Evolutionary conservation across 768 basidiomycete species (phyloP).

Genomic region (Russula sp.): DNA sequence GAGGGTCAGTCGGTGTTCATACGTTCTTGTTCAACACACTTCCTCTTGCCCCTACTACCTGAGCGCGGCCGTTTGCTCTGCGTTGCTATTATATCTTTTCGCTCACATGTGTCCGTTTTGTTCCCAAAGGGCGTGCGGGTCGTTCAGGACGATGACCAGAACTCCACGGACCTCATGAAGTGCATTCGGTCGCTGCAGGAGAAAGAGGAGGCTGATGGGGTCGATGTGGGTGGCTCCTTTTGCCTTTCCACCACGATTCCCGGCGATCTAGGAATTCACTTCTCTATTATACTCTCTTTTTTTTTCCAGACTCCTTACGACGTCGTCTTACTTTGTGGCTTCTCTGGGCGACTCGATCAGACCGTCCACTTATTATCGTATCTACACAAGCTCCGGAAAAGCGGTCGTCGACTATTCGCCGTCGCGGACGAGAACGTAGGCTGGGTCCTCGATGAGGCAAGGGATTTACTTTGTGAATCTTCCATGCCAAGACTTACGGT

Average conservation of each 20-base stretch:
- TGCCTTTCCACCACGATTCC: background rate
- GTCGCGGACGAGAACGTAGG: constrained; percentile 89
- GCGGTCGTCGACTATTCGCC: constrained; percentile 59
- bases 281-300: background rate
- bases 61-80: background rate
- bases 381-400: constrained; percentile 72
- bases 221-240: constrained; percentile 38
- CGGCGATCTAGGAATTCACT: background rate
- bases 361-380: constrained; percentile 87
- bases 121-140: constrained; percentile 60
- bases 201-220: constrained; percentile 47
- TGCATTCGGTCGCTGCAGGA: constrained; percentile 65
- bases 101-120: constrained; percentile 1
- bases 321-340: constrained; percentile 79
- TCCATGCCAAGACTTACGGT: background rate
- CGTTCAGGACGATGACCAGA: constrained; percentile 63
- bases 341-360: constrained; percentile 91
- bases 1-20: constrained; percentile 46
- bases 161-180: constrained; percentile 97
- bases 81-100: background rate
- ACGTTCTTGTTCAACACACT: background rate
- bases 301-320: constrained; percentile 47
- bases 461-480: constrained; percentile 28
- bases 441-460: constrained; percentile 81
- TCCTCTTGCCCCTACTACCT: background rate